A percentile compares a stretch with the other conserved stretches of the same genome.
phyloP scores from a whole-genome alignment of 306 rosid genomes.

The Heteromeles arbutifolia region DNA sequence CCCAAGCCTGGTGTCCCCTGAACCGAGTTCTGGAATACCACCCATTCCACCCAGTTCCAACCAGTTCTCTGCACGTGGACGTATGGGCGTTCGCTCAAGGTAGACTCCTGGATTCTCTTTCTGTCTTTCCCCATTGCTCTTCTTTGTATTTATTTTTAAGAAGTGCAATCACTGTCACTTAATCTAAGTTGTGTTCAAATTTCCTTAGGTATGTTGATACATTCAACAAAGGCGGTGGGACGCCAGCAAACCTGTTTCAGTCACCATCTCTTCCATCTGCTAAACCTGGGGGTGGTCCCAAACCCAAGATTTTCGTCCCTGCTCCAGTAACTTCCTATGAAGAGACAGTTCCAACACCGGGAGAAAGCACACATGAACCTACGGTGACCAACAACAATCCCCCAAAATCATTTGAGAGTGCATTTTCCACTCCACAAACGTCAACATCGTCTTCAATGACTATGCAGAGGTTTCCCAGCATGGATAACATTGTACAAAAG shows the following conservation, averaged over 20 bases:
- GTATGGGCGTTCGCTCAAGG: conserved; percentile 61
- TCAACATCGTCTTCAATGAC: conserved; percentile 3
- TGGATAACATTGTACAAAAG: conserved; percentile 33
- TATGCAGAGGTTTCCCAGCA: conserved; percentile 52
- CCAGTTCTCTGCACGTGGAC: conserved; percentile 61
- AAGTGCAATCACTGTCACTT: neutral
- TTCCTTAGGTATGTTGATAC: conserved; percentile 72
- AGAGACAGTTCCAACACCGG: conserved; percentile 25
- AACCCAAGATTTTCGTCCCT: conserved; percentile 66
- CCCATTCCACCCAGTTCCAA: conserved; percentile 54
- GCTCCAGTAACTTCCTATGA: conserved; percentile 37
- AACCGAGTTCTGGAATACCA: conserved; percentile 46
- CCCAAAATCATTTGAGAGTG: conserved; percentile 16
- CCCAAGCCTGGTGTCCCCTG: conserved; percentile 28
- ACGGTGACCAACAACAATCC: neutral
- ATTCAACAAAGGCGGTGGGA: conserved; percentile 56
- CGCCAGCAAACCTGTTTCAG: conserved; percentile 46
- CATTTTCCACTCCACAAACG: conserved; percentile 12
- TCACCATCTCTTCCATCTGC: conserved; percentile 54
- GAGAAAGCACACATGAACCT: conserved; percentile 41
- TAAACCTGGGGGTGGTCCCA: conserved; percentile 43
- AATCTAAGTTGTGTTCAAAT: neutral
- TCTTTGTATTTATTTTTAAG: neutral
- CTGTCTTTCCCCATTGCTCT: neutral
- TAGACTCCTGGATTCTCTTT: neutral